Evolutionary conservation across 345 rosid genomes (phyloP).

Genomic region (Hibiscus trionum): DNA sequence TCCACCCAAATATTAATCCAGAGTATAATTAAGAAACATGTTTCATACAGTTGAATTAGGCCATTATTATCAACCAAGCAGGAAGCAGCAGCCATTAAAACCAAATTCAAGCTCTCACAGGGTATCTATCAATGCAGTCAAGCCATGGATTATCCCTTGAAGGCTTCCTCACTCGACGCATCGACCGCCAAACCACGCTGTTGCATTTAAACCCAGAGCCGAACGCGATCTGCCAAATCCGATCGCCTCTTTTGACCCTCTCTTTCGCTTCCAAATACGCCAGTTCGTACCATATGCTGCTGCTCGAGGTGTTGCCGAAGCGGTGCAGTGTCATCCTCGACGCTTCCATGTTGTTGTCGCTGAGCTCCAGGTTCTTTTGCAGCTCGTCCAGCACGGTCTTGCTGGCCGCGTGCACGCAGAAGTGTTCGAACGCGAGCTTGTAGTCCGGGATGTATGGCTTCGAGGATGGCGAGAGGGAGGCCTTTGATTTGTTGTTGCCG

Average conservation of each 20-base stretch:
- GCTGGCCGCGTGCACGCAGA: conserved; percentile 89
- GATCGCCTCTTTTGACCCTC: conserved; percentile 64
- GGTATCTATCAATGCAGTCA: conserved; percentile 60
- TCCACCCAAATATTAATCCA: conserved; percentile 15
- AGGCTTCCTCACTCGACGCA: conserved; percentile 66
- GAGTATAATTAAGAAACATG: not conserved
- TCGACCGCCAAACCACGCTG: conserved; percentile 83
- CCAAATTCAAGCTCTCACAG: conserved; percentile 20
- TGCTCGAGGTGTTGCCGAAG: conserved; percentile 92
- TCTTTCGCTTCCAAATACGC: conserved; percentile 92
- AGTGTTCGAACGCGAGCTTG: conserved; percentile 95
- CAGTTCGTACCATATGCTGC: conserved; percentile 90
- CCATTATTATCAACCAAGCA: not conserved
- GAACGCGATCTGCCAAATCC: conserved; percentile 88
- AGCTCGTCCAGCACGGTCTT: conserved; percentile 80
- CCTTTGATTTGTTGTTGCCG: not conserved
- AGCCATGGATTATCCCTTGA: conserved; percentile 67
- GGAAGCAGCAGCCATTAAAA: not conserved
- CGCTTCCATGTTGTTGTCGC: conserved; percentile 77
- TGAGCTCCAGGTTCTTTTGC: conserved; percentile 75
- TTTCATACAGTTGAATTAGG: not conserved
- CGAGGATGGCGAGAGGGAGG: conserved; percentile 20
- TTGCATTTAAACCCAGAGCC: conserved; percentile 98
- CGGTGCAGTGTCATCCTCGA: conserved; percentile 85
- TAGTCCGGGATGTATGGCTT: conserved; percentile 93